Evolutionary conservation across 495 filamentous ascomycete species (phyloP).

Genomic region (Penicillium fimorum): DNA sequence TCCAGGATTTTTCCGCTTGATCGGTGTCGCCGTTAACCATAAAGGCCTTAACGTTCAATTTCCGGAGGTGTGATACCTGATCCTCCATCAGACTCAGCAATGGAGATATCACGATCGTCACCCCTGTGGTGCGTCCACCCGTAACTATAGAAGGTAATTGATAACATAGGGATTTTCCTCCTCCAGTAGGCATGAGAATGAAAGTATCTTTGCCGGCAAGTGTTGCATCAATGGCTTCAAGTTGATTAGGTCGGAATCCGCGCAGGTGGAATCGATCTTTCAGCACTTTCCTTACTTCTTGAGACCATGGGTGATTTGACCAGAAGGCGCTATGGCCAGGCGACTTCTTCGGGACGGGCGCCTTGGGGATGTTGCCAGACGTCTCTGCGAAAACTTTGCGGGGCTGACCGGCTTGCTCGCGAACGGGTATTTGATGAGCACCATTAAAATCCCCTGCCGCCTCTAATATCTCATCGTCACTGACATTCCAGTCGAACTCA

Average conservation of each 20-base stretch:
- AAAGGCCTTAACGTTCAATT: slow-evolving; percentile 73
- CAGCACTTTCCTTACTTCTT: slow-evolving; percentile 74
- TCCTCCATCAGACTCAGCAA: slow-evolving; percentile 95
- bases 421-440: slow-evolving; percentile 29
- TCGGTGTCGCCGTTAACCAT: slow-evolving; percentile 74
- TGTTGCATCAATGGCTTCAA: slow-evolving; percentile 94
- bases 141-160: slow-evolving; percentile 86
- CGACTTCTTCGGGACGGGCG: slow-evolving; percentile 34
- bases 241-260: slow-evolving; percentile 86
- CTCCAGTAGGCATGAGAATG: slow-evolving; percentile 95
- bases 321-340: slow-evolving; percentile 37
- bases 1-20: slow-evolving; percentile 51
- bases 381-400: slow-evolving; percentile 55
- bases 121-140: slow-evolving; percentile 74
- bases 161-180: slow-evolving; percentile 95
- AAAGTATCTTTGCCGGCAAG: slow-evolving; percentile 84
- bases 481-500: slow-evolving; percentile 63
- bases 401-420: slow-evolving; percentile 26
- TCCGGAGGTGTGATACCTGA: slow-evolving; percentile 76
- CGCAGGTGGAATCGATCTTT: slow-evolving; percentile 77
- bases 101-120: slow-evolving; percentile 94
- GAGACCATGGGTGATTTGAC: slow-evolving; percentile 69
- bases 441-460: slow-evolving; percentile 57
- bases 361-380: slow-evolving; percentile 47
- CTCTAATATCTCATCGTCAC: slow-evolving; percentile 70